These are phyloP conservation scores for Magnolia officinalis DNA, from an alignment of 164 flowering plant species.

Conservation along the genomic window DNA sequence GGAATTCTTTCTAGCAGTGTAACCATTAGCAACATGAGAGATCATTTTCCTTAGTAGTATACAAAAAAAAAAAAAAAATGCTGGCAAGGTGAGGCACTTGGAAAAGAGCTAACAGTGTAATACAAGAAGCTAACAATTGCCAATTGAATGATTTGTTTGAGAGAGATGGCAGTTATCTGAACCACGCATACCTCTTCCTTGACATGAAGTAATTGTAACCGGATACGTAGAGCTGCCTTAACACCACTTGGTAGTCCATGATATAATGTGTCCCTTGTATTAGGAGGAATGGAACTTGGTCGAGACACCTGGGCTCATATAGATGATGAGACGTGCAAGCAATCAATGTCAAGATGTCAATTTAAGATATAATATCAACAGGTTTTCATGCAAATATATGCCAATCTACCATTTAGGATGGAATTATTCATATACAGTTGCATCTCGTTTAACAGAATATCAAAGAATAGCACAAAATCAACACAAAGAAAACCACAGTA, in stretches of 20 bases:
- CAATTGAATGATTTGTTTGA: not conserved
- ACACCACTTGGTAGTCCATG: slow-evolving; percentile 53
- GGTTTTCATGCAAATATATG: not conserved
- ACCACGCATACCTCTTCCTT: slow-evolving; percentile 44
- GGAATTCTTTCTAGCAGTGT: too few relatives aligned
- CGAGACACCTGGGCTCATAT: slow-evolving; percentile 39
- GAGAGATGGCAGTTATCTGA: not conserved
- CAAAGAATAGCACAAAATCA: not conserved
- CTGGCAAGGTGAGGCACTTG: too few relatives aligned
- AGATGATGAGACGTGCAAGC: not conserved
- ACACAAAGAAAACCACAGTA: not conserved
- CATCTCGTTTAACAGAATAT: not conserved
- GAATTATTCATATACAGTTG: not conserved
- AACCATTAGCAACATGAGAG: too few relatives aligned
- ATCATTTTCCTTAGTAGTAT: too few relatives aligned
- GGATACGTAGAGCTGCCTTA: slow-evolving; percentile 50
- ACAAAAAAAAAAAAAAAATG: too few relatives aligned
- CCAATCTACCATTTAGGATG: not conserved
- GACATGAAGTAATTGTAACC: slow-evolving; percentile 34
- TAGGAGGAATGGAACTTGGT: slow-evolving; percentile 55
- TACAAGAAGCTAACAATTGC: not conserved
- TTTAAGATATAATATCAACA: not conserved
- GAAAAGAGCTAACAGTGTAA: not conserved
- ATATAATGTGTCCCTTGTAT: slow-evolving; percentile 54
- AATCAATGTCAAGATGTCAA: not conserved